Conservation (phyloP, 2,329 filamentous ascomycete species). For the Juglanconis oblonga region DNA sequence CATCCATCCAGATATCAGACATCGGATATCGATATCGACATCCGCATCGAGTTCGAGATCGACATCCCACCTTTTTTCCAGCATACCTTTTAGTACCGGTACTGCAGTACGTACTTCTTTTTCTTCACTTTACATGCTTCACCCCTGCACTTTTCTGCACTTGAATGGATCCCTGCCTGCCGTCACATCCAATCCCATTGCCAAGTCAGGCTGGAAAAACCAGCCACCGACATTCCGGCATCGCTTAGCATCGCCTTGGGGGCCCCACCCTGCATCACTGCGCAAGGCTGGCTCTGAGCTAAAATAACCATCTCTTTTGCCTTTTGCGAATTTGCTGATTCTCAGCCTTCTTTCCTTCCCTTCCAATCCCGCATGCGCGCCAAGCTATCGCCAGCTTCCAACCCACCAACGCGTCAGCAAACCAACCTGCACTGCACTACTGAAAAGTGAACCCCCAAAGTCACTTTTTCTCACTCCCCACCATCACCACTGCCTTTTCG, state of each 20-base stretch:
- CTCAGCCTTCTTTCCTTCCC: slow-evolving; percentile 26
- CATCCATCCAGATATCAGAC: neutral
- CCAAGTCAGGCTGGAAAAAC: slow-evolving; percentile 13
- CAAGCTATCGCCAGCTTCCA: slow-evolving; percentile 23
- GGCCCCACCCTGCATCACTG: slow-evolving; percentile 13
- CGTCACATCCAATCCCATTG: slow-evolving; percentile 6
- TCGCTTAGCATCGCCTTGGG: neutral
- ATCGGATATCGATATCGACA: too few species aligned
- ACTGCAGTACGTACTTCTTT: slow-evolving; percentile 4
- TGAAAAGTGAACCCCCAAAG: neutral
- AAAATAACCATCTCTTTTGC: slow-evolving; percentile 19
- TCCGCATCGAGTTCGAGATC: too few species aligned
- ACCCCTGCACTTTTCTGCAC: slow-evolving; percentile 3
- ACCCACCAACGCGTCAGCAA: slow-evolving; percentile 16
- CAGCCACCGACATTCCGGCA: slow-evolving; percentile 17
- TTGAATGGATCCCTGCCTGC: neutral
- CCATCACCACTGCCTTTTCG: slow-evolving; percentile 13
- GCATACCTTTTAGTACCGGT: neutral
- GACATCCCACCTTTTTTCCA: neutral
- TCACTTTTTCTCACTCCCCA: slow-evolving; percentile 7
- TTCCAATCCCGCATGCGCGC: slow-evolving; percentile 20
- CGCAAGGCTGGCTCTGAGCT: slow-evolving; percentile 26
- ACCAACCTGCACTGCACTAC: neutral
- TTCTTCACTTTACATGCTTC: neutral
- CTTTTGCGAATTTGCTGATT: slow-evolving; percentile 23